phyloP scores from a whole-genome alignment of 2,329 filamentous ascomycete species.

The Byssochlamys sp. region DNA sequence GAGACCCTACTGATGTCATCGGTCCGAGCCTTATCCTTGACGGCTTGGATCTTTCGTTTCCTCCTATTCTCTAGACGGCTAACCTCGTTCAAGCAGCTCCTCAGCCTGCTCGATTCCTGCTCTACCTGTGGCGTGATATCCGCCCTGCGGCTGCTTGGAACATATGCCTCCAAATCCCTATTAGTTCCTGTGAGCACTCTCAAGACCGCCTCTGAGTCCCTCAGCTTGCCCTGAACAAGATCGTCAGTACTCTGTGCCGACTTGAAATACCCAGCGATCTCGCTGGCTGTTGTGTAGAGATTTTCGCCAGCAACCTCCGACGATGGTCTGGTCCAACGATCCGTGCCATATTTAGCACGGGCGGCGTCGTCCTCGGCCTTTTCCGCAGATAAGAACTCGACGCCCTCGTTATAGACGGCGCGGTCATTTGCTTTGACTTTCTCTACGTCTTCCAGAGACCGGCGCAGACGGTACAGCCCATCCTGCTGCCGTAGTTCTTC shows the following conservation, averaged over 20 bases:
- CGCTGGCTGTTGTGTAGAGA: slow-evolving; percentile 62
- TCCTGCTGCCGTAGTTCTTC: slow-evolving; percentile 90
- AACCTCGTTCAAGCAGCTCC: slow-evolving; percentile 75
- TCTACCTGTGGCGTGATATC: slow-evolving; percentile 74
- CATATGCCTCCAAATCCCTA: slow-evolving; percentile 72
- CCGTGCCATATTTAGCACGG: slow-evolving; percentile 71
- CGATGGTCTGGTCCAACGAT: slow-evolving; percentile 65
- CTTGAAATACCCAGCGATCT: slow-evolving; percentile 80
- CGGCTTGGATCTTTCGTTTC: slow-evolving; percentile 64
- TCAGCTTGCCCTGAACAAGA: slow-evolving; percentile 68
- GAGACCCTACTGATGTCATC: slow-evolving; percentile 67
- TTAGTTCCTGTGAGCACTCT: slow-evolving; percentile 69
- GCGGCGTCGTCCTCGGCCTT: slow-evolving; percentile 71
- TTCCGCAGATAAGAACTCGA: slow-evolving; percentile 66
- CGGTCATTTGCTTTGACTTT: slow-evolving; percentile 76
- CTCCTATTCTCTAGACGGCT: slow-evolving; percentile 71
- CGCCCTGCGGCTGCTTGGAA: slow-evolving; percentile 72
- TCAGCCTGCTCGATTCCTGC: slow-evolving; percentile 64
- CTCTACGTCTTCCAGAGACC: slow-evolving; percentile 77
- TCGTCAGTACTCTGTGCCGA: slow-evolving; percentile 58
- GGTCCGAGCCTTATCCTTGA: slow-evolving; percentile 68
- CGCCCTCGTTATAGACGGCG: slow-evolving; percentile 72
- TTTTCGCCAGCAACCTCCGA: slow-evolving; percentile 62
- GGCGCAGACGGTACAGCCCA: slow-evolving; percentile 64
- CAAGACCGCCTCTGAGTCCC: slow-evolving; percentile 64